A percentile compares a stretch with the other conserved stretches of the same genome.
Conservation (phyloP, 140 eudicot species). For the Cichorium intybus region DNA sequence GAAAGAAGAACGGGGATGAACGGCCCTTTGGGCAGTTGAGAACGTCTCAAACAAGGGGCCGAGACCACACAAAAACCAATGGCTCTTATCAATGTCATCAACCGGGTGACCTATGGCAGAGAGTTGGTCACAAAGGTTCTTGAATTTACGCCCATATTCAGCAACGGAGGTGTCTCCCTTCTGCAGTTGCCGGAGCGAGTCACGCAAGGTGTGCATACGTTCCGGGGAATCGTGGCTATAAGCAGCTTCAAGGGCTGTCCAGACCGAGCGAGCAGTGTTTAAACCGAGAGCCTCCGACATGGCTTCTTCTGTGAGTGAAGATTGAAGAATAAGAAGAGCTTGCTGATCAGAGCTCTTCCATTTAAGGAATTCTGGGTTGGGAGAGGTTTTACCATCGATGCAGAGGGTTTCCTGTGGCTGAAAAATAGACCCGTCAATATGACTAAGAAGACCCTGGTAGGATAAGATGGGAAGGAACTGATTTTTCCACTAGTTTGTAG, state of each 20-base stretch:
- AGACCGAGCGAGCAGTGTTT: neutral
- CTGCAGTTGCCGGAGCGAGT: neutral
- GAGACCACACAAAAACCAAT: neutral
- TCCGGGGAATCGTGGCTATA: neutral
- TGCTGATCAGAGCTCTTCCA: neutral
- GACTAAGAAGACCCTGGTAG: too few relatives aligned
- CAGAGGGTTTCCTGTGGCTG: neutral
- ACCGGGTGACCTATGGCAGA: neutral
- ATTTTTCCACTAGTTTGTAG: too few relatives aligned
- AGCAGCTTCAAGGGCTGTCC: neutral
- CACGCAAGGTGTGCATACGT: neutral
- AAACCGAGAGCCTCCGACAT: neutral
- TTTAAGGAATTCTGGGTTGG: neutral
- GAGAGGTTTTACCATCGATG: neutral
- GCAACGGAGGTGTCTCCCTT: neutral
- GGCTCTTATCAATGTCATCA: neutral
- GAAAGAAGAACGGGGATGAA: neutral
- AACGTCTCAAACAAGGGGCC: neutral
- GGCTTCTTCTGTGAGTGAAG: neutral
- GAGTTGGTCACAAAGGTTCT: neutral
- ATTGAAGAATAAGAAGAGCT: neutral
- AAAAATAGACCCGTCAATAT: too few relatives aligned
- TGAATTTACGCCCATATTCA: neutral
- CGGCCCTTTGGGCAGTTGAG: neutral
- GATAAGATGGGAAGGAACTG: too few relatives aligned